Evolutionary conservation across 345 rosid species (phyloP), one percentile per base, ranked within the genome.

Genomic region (Pugionium dolabratum): DNA sequence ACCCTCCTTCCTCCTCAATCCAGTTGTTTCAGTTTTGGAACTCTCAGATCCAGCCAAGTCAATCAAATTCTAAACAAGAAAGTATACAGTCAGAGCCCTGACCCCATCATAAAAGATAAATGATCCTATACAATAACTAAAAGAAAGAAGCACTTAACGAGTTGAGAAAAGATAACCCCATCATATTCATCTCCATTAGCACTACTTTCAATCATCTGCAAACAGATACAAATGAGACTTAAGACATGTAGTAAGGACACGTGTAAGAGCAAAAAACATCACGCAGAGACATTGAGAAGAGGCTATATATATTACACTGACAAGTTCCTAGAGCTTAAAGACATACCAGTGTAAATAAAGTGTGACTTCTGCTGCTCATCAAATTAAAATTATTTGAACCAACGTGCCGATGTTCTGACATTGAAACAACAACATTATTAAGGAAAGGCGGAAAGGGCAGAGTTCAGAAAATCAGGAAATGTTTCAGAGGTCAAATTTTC

Each of bases 31-130:
- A 9, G 99, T 91, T 82, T 95, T 95, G 67, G 99, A 91, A 79
- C 99, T 95, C 85, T 95, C 99, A 55, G 99, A 95, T 75, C 99
- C 99, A 73, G 99, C 99, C 50, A 95, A 84, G 77, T 95, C 99
- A 39, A 95, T 95, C 85, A 95, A 80, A 85, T 95, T 95, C 99
- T 95, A 80, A 52, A 72, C 53, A 75, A 72, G n/a, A 58, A 68
- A 59, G 10, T 5, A 69, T 7, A 37, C 34, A 33, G 39, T 53
- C 51, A 57, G 48, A 48, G 48, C 54, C 37, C 51, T 54, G 48
- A 48, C 45, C 54, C 37, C 71, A 45, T 4, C 42, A 35, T 62
- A 47, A 58, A 29, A 39, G 33, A 62, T 45, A 8, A 54, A 27
- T 37, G 40, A 47, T 45, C 59, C 50, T 45, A 41, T 48, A 28